Conservation (phyloP, 345 rosid genomes). For the Aurinia saxatilis region DNA sequence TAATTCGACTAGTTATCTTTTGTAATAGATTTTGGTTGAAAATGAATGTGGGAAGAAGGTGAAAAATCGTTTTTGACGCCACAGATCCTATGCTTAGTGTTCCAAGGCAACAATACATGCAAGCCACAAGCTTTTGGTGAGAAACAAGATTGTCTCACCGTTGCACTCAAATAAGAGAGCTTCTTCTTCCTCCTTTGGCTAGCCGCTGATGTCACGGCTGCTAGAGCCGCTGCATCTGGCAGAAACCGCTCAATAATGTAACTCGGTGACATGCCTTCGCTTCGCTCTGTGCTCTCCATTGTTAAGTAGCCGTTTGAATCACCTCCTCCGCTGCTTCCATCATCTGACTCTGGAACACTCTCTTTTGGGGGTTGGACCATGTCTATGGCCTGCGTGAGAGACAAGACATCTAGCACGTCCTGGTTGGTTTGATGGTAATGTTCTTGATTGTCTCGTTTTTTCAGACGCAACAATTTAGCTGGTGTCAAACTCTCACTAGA, state of each 20-base stretch:
- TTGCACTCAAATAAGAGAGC: conserved; percentile 22
- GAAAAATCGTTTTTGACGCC: conserved; percentile 48
- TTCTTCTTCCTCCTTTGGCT: conserved; percentile 29
- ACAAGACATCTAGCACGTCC: conserved; percentile 49
- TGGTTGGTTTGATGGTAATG: not conserved
- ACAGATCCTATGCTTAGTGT: conserved; percentile 57
- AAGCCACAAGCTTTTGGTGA: conserved; percentile 62
- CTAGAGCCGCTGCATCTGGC: conserved; percentile 70
- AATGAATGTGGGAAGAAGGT: conserved; percentile 22
- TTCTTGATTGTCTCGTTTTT: conserved; percentile 8
- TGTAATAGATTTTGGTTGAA: conserved; percentile 19
- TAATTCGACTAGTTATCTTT: conserved; percentile 21
- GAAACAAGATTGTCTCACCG: conserved; percentile 27
- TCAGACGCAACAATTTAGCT: conserved; percentile 13
- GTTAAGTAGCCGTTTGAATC: conserved; percentile 31
- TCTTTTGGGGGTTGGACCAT: conserved; percentile 46
- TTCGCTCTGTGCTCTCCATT: conserved; percentile 29
- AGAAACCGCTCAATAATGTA: conserved; percentile 75
- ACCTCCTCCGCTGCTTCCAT: conserved; percentile 14
- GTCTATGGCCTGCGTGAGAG: conserved; percentile 81
- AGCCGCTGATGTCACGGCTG: conserved; percentile 55
- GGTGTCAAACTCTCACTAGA: conserved; percentile 34
- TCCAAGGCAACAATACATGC: conserved; percentile 60
- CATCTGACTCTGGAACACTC: conserved; percentile 14
- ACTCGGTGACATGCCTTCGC: conserved; percentile 38